phyloP scores from a whole-genome alignment of 257 asterid genomes.

The Solanum pennellii region DNA sequence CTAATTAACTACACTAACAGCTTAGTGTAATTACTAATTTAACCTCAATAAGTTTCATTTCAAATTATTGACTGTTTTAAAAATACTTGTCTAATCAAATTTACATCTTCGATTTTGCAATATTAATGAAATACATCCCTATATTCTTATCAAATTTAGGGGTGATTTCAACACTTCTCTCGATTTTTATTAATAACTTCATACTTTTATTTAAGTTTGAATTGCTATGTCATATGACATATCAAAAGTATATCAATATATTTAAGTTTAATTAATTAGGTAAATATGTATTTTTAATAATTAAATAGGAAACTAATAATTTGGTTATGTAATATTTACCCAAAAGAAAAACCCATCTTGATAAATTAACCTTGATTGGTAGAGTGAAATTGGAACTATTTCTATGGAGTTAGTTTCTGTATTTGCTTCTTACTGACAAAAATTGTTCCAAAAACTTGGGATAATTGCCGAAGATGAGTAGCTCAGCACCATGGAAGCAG shows the following conservation, averaged over 20 bases:
- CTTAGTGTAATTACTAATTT: too few species aligned
- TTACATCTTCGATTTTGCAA: accelerated
- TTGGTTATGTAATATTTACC: not conserved
- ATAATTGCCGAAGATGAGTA: constrained; percentile 23
- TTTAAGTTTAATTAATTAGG: too few species aligned
- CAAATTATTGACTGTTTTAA: too few species aligned
- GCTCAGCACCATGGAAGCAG: constrained; percentile 74
- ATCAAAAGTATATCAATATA: accelerated
- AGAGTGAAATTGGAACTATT: not conserved
- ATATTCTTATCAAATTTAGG: accelerated
- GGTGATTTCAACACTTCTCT: accelerated
- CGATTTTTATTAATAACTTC: not conserved
- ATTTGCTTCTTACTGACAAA: not conserved
- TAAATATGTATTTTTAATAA: too few species aligned
- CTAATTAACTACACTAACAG: too few species aligned
- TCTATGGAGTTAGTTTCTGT: not conserved
- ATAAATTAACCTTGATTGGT: too few species aligned
- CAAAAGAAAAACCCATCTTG: too few species aligned
- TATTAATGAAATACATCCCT: not conserved
- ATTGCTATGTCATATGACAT: not conserved
- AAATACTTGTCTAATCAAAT: not conserved
- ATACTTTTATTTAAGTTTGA: not conserved
- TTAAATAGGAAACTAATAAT: not conserved
- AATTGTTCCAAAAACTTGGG: not conserved
- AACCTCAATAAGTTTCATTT: too few species aligned